Evolutionary conservation across 2,329 filamentous ascomycete genomes (phyloP), one percentile per base, ranked within the genome.

Genomic region (Pleurostoma richardsiae): DNA sequence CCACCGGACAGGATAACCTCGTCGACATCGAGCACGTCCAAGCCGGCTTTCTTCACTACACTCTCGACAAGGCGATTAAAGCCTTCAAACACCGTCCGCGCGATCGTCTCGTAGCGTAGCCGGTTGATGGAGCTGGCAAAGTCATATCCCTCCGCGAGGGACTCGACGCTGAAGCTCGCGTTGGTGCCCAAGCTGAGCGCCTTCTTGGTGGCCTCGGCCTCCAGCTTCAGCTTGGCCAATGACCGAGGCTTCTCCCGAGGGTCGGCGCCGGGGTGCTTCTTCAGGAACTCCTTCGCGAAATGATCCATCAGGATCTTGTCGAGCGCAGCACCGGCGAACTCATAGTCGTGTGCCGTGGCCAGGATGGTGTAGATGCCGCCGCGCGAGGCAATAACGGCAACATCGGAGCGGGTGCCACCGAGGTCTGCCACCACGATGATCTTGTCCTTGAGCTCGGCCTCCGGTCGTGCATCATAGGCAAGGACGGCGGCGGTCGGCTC

Each of bases 251-350:
- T 89, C 62, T 85, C 79, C 57, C 91, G 82, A 27, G 94, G 94
- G 68, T 97, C 94, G 48, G 82, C 82, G 33, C 68, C 70, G 73
- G 85, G 86, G 80, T 97, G 82, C 79, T 95, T 96, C 82, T 99
- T 97, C 63, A 94, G 80, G 73, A 99, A 99, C 71, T 99, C 94
- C 79, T 99, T 99, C 58, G 92, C 88, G 59, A 97, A 96, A 76
- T 96, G 86, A 66, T 99, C 92, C 65, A 96, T 88, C 49, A 99
- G 79, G 43, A 92, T 86, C 66, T 94, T 81, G 73, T 99, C 94
- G 48, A 99, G 78, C 55, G 90, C 84, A 33, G 82, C 78, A 61
- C 94, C 94, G 47, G 88, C 85, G 56, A 92, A 88, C 63, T 97
- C 91, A 71, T 95, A 96, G 75, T 99, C 94, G 73, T 97, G 94